Percentiles rank a stretch among this genome's conserved stretches.
These are phyloP conservation scores for Striga hermonthica DNA, from an alignment of 305 asterid genomes.

Conservation along the genomic window DNA sequence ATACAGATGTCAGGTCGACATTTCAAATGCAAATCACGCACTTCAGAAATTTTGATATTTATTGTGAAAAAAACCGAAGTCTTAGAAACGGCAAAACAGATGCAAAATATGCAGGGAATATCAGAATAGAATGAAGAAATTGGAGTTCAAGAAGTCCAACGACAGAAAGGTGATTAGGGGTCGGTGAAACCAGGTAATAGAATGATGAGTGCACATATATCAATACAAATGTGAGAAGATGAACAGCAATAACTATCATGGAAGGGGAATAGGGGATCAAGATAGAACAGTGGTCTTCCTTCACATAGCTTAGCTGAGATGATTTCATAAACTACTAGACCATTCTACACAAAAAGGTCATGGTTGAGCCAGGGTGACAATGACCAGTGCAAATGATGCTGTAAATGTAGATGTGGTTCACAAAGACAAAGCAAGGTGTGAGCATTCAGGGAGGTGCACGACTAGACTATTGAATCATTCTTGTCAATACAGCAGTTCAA, in stretches of 20 bases:
- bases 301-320: conserved; percentile 19
- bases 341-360: neutral
- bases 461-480: conserved; percentile 9
- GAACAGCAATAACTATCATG: neutral
- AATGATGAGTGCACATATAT: neutral
- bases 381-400: conserved; percentile 2
- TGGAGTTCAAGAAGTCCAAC: neutral
- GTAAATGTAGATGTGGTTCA: neutral
- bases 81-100: conserved; percentile 15
- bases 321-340: conserved; percentile 4
- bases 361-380: neutral
- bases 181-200: neutral
- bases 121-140: neutral
- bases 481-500: conserved; percentile 5
- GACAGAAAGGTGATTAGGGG: neutral
- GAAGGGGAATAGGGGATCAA: conserved; percentile 6
- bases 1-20: conserved; percentile 22
- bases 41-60: neutral
- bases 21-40: conserved; percentile 22
- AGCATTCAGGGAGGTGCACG: conserved; percentile 4
- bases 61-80: neutral
- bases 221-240: conserved; percentile 7
- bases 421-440: neutral
- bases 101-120: conserved; percentile 5
- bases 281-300: conserved; percentile 6